Percentiles rank a stretch among this genome's conserved stretches.
Evolutionary conservation across 176 grass and related monocot genomes (phyloP).

Genomic region (Elaeis guineensis): DNA sequence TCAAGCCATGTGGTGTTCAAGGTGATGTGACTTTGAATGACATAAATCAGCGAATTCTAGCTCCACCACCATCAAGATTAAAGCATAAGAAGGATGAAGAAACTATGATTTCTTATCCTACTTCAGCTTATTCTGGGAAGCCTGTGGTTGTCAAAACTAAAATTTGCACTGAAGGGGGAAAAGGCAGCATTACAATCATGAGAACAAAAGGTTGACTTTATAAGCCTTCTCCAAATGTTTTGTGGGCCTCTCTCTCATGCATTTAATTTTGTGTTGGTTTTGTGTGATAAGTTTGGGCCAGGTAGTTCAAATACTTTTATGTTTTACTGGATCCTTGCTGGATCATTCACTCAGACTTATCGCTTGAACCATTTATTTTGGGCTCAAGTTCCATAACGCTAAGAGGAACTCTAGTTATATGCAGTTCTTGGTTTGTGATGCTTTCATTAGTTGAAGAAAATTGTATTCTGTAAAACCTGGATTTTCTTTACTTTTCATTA

Average conservation of each 20-base stretch:
- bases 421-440: too few relatives aligned
- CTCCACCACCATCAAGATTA: slow-evolving; percentile 49
- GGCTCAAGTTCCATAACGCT: too few relatives aligned
- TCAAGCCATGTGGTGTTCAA: slow-evolving; percentile 61
- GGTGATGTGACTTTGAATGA: slow-evolving; percentile 60
- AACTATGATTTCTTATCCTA: slow-evolving; percentile 10
- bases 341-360: too few relatives aligned
- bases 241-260: not conserved
- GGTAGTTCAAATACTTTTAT: not conserved
- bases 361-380: too few relatives aligned
- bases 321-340: not conserved
- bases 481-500: too few relatives aligned
- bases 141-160: slow-evolving; percentile 79
- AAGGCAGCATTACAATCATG: slow-evolving; percentile 85
- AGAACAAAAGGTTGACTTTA: slow-evolving; percentile 50
- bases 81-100: slow-evolving; percentile 50
- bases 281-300: not conserved
- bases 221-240: not conserved
- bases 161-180: slow-evolving; percentile 74
- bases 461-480: too few relatives aligned
- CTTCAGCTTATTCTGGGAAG: slow-evolving; percentile 74
- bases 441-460: too few relatives aligned
- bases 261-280: slow-evolving; percentile 1
- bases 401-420: too few relatives aligned
- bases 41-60: slow-evolving; percentile 67